Evolutionary conservation across 2,329 filamentous ascomycete species (phyloP).

Genomic region (Fusarium circinatum): DNA sequence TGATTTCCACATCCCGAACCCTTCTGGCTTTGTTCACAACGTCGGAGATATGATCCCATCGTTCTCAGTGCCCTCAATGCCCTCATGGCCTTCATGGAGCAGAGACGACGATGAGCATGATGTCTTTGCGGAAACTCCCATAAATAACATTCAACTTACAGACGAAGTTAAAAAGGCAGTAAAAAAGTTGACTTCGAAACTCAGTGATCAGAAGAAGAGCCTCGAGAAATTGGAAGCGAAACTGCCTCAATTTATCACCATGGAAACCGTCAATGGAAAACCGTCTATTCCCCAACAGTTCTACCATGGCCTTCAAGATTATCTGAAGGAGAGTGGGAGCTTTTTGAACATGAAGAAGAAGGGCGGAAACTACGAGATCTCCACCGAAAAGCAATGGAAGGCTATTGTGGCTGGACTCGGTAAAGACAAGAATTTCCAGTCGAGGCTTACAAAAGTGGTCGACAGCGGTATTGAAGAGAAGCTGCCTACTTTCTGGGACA

Average conservation of each 20-base stretch:
- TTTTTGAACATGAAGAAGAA: slow-evolving; percentile 59
- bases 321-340: slow-evolving; percentile 60
- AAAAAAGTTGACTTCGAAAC: slow-evolving; percentile 43
- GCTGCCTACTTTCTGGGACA: slow-evolving; percentile 58
- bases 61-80: slow-evolving; percentile 45
- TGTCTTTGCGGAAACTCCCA: slow-evolving; percentile 19
- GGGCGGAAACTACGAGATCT: slow-evolving; percentile 50
- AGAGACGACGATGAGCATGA: slow-evolving; percentile 26
- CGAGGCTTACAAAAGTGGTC: slow-evolving; percentile 42
- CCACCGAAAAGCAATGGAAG: slow-evolving; percentile 60
- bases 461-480: slow-evolving; percentile 45
- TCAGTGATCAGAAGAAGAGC: slow-evolving; percentile 50
- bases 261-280: slow-evolving; percentile 63
- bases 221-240: slow-evolving; percentile 58
- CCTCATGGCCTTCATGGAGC: slow-evolving; percentile 42
- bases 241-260: slow-evolving; percentile 67
- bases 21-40: slow-evolving; percentile 26
- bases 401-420: slow-evolving; percentile 56
- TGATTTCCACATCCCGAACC: slow-evolving; percentile 19
- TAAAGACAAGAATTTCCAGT: slow-evolving; percentile 46
- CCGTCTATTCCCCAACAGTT: slow-evolving; percentile 68
- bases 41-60: slow-evolving; percentile 41
- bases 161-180: slow-evolving; percentile 47
- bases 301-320: slow-evolving; percentile 70
- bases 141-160: slow-evolving; percentile 32